phyloP scores from a whole-genome alignment of 2,329 filamentous ascomycete species.

The Botrytis porri region DNA sequence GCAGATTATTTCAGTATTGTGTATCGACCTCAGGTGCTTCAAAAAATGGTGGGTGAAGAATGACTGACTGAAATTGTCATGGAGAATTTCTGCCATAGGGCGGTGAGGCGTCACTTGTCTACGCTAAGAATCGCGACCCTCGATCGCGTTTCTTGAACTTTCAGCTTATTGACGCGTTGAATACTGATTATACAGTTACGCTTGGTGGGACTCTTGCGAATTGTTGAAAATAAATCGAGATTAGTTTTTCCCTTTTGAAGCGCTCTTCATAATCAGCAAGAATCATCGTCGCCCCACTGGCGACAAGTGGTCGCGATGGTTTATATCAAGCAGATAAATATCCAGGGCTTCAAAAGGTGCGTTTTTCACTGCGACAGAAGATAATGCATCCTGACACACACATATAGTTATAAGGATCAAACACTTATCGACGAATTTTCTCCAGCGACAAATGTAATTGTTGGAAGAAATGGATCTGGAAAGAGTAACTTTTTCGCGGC shows the following conservation, averaged over 20 bases:
- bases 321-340: conserved; percentile 99
- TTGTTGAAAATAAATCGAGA: not conserved
- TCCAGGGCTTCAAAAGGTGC: conserved; percentile 99
- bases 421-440: conserved; percentile 98
- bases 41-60: not conserved
- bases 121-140: conserved; percentile 19
- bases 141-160: conserved; percentile 16
- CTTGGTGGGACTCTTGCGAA: not conserved
- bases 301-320: conserved; percentile 49
- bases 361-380: conserved; percentile 25
- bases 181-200: not conserved
- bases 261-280: conserved; percentile 10
- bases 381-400: conserved; percentile 22
- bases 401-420: conserved; percentile 92
- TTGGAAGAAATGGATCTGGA: conserved; percentile 97
- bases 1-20: not conserved
- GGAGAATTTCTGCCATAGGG: conserved; percentile 14
- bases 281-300: conserved; percentile 23
- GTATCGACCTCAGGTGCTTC: not conserved
- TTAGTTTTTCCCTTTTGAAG: not conserved
- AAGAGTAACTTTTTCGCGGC: conserved; percentile 99
- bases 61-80: conserved; percentile 15
- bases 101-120: conserved; percentile 10
- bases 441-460: conserved; percentile 95
- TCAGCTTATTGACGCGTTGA: conserved; percentile 16